Conservation (phyloP, 2,329 filamentous ascomycete species). For the Calonectria pseudoreteaudii region DNA sequence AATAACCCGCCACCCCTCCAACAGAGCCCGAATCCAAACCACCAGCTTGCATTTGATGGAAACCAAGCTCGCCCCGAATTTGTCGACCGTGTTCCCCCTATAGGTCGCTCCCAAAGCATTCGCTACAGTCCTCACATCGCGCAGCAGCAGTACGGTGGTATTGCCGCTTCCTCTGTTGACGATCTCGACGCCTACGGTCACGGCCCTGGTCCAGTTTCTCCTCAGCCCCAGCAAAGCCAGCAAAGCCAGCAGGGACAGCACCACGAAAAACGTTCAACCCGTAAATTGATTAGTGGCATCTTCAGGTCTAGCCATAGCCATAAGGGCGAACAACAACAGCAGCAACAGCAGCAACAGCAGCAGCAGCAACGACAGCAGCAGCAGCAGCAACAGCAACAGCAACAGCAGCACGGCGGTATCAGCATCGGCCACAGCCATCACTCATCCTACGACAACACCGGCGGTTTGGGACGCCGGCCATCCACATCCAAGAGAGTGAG, state of each 20-base stretch:
- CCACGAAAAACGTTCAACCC: constrained; percentile 35
- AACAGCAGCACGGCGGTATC: constrained; percentile 45
- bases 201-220: constrained; percentile 13
- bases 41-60: constrained; percentile 47
- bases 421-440: constrained; percentile 43
- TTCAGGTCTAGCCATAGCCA: constrained; percentile 25
- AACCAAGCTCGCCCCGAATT: constrained; percentile 57
- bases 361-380: constrained; percentile 50
- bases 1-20: constrained; percentile 47
- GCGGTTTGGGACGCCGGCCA: constrained; percentile 63
- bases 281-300: constrained; percentile 29
- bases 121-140: constrained; percentile 54
- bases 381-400: constrained; percentile 49
- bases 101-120: constrained; percentile 65
- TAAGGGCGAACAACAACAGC: constrained; percentile 40
- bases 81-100: constrained; percentile 51
- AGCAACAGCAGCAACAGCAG: constrained; percentile 44
- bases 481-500: constrained; percentile 72
- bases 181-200: constrained; percentile 49
- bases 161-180: constrained; percentile 56
- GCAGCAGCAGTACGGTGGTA: constrained; percentile 47
- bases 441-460: constrained; percentile 60
- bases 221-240: constrained; percentile 44
- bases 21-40: constrained; percentile 42
- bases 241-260: constrained; percentile 48